phyloP scores from a whole-genome alignment of 352 stramenopile species.

The Phytophthora constricta region DNA sequence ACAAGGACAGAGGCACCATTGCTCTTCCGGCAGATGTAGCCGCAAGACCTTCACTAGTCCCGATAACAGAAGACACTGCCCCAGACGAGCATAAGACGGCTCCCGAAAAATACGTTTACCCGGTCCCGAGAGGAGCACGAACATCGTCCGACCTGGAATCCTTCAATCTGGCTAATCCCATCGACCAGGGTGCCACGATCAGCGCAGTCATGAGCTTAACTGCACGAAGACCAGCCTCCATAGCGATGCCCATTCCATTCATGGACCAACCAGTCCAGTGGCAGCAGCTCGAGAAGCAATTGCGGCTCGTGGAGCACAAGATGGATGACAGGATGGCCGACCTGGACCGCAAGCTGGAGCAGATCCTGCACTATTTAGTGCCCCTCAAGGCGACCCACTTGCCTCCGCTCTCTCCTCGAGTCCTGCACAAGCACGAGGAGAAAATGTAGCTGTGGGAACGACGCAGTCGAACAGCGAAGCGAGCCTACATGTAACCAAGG shows the following conservation, averaged over 20 bases:
- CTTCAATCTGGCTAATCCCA: background rate
- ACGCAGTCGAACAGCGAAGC: too few relatives aligned
- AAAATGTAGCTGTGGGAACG: too few relatives aligned
- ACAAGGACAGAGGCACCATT: background rate
- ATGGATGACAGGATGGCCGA: constrained; percentile 35
- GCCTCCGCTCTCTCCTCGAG: background rate
- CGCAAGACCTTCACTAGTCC: constrained; percentile 2
- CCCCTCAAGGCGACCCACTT: constrained; percentile 5
- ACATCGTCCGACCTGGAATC: background rate
- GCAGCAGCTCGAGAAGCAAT: constrained; percentile 31
- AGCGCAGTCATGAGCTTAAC: constrained; percentile 12
- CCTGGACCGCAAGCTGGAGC: constrained; percentile 40
- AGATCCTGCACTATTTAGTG: constrained; percentile 34
- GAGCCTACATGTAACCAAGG: too few relatives aligned
- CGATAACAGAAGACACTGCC: constrained; percentile 25
- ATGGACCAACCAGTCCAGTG: constrained; percentile 17
- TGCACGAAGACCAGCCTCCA: constrained; percentile 18
- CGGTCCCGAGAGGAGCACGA: background rate
- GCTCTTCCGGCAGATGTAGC: background rate
- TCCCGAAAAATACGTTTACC: background rate
- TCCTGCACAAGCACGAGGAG: too few relatives aligned
- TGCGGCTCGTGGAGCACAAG: constrained; percentile 36
- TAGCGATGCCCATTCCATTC: background rate
- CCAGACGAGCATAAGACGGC: constrained; percentile 23
- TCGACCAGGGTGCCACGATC: background rate